These are phyloP conservation scores for Colletotrichum incanum DNA, from an alignment of 2,329 filamentous ascomycete genomes.

Conservation along the genomic window DNA sequence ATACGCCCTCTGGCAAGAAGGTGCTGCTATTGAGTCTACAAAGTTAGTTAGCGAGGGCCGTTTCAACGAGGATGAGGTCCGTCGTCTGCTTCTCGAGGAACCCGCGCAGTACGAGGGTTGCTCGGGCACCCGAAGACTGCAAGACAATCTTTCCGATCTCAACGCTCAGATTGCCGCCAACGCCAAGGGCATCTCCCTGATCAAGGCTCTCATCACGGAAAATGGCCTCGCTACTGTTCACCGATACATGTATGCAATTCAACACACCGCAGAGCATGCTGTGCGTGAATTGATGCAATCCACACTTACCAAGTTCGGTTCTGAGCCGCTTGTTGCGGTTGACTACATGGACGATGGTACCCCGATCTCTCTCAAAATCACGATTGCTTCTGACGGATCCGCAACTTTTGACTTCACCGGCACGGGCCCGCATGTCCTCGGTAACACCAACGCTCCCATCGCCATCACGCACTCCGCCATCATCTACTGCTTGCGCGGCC, in stretches of 20 bases:
- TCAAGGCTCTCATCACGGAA: slow-evolving; percentile 81
- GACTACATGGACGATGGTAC: slow-evolving; percentile 81
- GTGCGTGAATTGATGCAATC: slow-evolving; percentile 40
- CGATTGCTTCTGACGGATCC: slow-evolving; percentile 78
- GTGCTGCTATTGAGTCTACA: slow-evolving; percentile 75
- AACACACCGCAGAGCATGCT: slow-evolving; percentile 40
- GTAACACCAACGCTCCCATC: slow-evolving; percentile 52
- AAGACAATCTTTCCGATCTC: slow-evolving; percentile 83
- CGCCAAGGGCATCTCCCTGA: slow-evolving; percentile 82
- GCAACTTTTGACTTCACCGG: slow-evolving; percentile 70
- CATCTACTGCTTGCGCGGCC: slow-evolving; percentile 81
- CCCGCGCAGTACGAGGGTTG: slow-evolving; percentile 75
- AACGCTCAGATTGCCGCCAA: slow-evolving; percentile 84
- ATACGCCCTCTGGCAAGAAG: slow-evolving; percentile 75
- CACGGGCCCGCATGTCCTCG: slow-evolving; percentile 68
- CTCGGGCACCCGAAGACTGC: slow-evolving; percentile 78
- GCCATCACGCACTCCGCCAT: slow-evolving; percentile 52
- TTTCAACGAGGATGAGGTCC: slow-evolving; percentile 83
- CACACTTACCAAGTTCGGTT: slow-evolving; percentile 73
- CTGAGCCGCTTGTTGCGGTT: slow-evolving; percentile 76
- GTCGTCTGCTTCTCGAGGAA: slow-evolving; percentile 76
- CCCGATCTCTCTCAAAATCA: slow-evolving; percentile 49
- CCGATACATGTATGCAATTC: slow-evolving; percentile 44
- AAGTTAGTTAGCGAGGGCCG: slow-evolving; percentile 83
- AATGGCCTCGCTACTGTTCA: slow-evolving; percentile 81